Conservation (phyloP, 179 eudicot species). For the Silene vulgaris region DNA sequence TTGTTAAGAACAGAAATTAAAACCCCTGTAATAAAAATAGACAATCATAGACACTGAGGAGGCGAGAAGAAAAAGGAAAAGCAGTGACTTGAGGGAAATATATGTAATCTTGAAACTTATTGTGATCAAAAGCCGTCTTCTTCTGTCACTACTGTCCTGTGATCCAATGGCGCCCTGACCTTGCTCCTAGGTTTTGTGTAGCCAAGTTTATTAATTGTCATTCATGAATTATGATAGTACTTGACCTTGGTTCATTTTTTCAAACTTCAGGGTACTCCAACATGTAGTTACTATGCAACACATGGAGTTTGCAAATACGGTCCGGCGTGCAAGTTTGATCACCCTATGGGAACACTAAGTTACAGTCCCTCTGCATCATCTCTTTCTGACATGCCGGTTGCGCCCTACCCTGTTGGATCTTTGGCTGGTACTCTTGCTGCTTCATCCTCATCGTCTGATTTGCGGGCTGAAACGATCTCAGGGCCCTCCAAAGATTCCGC, state of each 20-base stretch:
- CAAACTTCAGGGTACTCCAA: conserved; percentile 61
- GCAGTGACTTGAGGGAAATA: too few species aligned
- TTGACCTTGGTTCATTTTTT: conserved; percentile 13
- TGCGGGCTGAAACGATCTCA: conserved; percentile 47
- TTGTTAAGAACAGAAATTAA: too few species aligned
- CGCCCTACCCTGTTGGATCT: conserved; percentile 89
- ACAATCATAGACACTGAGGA: too few species aligned
- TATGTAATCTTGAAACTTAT: too few species aligned
- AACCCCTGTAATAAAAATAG: too few species aligned
- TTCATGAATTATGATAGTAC: neutral
- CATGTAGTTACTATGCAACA: conserved; percentile 71
- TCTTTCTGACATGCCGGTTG: conserved; percentile 91
- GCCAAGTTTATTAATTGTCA: neutral
- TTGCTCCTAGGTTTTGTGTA: too few species aligned
- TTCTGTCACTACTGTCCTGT: too few species aligned
- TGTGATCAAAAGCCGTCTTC: too few species aligned
- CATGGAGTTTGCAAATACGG: conserved; percentile 86
- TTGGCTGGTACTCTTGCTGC: conserved; percentile 76
- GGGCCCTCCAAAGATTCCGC: conserved; percentile 45
- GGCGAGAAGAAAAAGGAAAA: too few species aligned
- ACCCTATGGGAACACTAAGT: conserved; percentile 74
- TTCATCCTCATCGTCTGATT: conserved; percentile 86
- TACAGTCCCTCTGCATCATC: conserved; percentile 93
- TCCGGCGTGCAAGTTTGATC: conserved; percentile 83
- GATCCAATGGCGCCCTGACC: too few species aligned